These are phyloP conservation scores for Psophocarpus tetragonolobus DNA, from an alignment of 306 rosid genomes.

Conservation along the genomic window DNA sequence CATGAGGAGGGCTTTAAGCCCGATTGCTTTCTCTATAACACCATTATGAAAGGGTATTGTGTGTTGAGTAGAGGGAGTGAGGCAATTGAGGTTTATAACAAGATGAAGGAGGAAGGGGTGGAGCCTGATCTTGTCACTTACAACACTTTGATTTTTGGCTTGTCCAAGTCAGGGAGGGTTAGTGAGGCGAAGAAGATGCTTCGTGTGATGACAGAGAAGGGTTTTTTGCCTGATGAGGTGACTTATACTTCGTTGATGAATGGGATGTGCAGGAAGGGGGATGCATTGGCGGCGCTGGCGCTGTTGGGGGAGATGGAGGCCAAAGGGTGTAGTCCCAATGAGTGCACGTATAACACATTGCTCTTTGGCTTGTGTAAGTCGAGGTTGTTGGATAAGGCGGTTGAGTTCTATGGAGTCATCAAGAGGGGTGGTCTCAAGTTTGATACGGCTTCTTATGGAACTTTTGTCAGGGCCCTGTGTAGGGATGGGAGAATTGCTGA, in stretches of 20 bases:
- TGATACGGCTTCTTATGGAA: constrained; percentile 78
- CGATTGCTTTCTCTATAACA: constrained; percentile 74
- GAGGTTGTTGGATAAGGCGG: constrained; percentile 68
- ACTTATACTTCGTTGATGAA: constrained; percentile 90
- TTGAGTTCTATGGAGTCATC: constrained; percentile 67
- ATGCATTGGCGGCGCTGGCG: constrained; percentile 59
- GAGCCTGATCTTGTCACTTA: constrained; percentile 86
- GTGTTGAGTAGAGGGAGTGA: constrained; percentile 71
- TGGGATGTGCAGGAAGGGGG: constrained; percentile 82
- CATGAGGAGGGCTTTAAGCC: constrained; percentile 79
- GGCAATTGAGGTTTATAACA: constrained; percentile 68
- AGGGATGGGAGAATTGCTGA: constrained; percentile 75
- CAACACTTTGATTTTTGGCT: constrained; percentile 79
- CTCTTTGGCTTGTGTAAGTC: constrained; percentile 78
- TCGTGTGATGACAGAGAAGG: constrained; percentile 66
- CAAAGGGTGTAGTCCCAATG: constrained; percentile 70
- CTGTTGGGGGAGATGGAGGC: constrained; percentile 79
- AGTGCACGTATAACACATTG: constrained; percentile 77
- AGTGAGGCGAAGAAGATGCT: constrained; percentile 70
- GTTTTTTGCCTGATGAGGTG: constrained; percentile 71
- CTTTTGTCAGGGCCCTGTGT: constrained; percentile 75
- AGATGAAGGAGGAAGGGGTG: constrained; percentile 78
- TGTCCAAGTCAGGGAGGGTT: constrained; percentile 68
- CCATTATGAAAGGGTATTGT: constrained; percentile 89
- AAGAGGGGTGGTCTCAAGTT: constrained; percentile 63